Conservation (phyloP, 495 filamentous ascomycete genomes). For the Daldinia concentrica region DNA sequence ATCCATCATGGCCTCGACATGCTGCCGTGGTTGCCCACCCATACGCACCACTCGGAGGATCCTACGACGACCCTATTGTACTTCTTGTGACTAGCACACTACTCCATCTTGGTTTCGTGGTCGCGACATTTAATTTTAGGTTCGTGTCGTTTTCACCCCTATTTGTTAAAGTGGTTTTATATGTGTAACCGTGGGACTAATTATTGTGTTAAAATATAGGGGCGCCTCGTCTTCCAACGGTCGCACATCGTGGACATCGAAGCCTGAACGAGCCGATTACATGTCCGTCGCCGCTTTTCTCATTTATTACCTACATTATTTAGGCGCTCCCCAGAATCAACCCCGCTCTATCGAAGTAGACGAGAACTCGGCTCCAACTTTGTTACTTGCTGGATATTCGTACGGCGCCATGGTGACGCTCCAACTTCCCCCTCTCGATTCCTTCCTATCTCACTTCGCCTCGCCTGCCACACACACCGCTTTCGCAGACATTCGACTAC, state of each 20-base stretch:
- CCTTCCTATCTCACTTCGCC: conserved; percentile 68
- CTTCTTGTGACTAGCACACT: conserved; percentile 68
- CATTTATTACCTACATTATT: conserved; percentile 70
- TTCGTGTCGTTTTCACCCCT: conserved; percentile 47
- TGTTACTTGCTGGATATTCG: conserved; percentile 86
- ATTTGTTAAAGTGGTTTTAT: background rate
- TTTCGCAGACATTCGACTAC: conserved; percentile 70
- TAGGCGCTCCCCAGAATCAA: conserved; percentile 42
- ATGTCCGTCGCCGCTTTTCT: conserved; percentile 80
- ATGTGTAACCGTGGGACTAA: conserved; percentile 11
- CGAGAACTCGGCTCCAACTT: conserved; percentile 2
- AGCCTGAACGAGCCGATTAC: conserved; percentile 83
- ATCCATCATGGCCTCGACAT: conserved; percentile 54
- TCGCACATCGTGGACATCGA: conserved; percentile 84
- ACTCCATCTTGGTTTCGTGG: conserved; percentile 72
- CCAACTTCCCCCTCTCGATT: conserved; percentile 69
- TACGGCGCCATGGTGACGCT: conserved; percentile 86
- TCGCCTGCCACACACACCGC: conserved; percentile 59
- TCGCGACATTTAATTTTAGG: conserved; percentile 95
- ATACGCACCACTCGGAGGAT: conserved; percentile 87
- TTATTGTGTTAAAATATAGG: conserved; percentile 55
- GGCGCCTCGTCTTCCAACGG: conserved; percentile 81
- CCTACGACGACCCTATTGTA: conserved; percentile 84
- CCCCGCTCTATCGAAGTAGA: background rate
- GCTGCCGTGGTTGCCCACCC: conserved; percentile 90